Evolutionary conservation across 1,139 yeast species (phyloP).

Genomic region (Sugiyamaella grinbergsii): DNA sequence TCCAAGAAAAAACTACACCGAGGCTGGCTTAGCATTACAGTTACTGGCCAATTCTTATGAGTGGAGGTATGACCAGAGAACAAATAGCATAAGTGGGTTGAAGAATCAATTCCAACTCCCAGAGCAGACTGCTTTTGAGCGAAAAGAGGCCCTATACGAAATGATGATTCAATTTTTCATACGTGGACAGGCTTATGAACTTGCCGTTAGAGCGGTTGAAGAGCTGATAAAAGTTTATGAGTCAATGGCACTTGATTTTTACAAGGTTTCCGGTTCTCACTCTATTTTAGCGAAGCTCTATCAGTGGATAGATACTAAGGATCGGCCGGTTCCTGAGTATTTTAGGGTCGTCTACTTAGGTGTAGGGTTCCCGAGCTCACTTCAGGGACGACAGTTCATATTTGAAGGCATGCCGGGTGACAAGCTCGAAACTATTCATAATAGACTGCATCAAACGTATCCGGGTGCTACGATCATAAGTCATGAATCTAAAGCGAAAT

Average conservation of each 20-base stretch:
- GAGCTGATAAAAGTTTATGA: conserved; percentile 78
- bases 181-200: conserved; percentile 72
- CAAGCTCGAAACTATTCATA: conserved; percentile 81
- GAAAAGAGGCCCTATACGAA: conserved; percentile 73
- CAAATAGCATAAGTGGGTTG: conserved; percentile 48
- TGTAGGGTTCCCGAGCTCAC: conserved; percentile 76
- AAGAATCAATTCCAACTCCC: conserved; percentile 73
- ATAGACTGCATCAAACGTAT: conserved; percentile 69
- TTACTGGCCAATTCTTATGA: conserved; percentile 73
- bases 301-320: conserved; percentile 66
- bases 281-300: conserved; percentile 68
- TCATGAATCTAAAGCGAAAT: conserved; percentile 65
- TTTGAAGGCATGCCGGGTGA: conserved; percentile 89
- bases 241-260: conserved; percentile 70
- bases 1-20: conserved; percentile 64
- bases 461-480: conserved; percentile 80
- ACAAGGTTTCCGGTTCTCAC: conserved; percentile 74
- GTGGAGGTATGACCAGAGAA: conserved; percentile 65
- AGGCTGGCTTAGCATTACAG: conserved; percentile 82
- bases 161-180: conserved; percentile 72
- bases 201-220: conserved; percentile 75
- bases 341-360: conserved; percentile 84
- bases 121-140: conserved; percentile 74
- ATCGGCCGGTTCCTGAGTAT: conserved; percentile 70
- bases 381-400: conserved; percentile 74